phyloP scores from a whole-genome alignment of 208 protist species.

The Leishmania amazonensis region DNA sequence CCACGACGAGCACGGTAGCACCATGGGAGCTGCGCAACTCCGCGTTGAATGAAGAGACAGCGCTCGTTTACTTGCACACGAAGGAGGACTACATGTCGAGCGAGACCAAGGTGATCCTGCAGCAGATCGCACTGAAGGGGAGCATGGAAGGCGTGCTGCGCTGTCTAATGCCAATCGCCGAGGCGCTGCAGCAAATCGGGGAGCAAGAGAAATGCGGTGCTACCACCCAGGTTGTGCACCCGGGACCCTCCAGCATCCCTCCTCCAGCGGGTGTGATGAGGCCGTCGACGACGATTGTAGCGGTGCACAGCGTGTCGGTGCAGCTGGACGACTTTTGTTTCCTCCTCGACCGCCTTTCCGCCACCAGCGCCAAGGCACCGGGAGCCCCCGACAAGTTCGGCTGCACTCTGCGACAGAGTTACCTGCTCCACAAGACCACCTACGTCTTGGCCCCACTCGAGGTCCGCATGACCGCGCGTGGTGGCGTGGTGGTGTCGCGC shows the following conservation, averaged over 20 bases:
- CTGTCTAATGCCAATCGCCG: slow-evolving; percentile 29
- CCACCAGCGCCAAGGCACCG: slow-evolving; percentile 25
- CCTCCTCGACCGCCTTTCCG: slow-evolving; percentile 31
- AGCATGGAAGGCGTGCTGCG: slow-evolving; percentile 27
- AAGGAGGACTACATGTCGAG: slow-evolving; percentile 12
- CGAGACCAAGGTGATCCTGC: slow-evolving; percentile 20
- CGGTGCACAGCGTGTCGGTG: slow-evolving; percentile 16
- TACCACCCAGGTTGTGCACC: slow-evolving; percentile 2
- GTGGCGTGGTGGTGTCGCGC: slow-evolving; percentile 33
- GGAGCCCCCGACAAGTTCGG: slow-evolving; percentile 24
- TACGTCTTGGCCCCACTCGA: slow-evolving; percentile 37
- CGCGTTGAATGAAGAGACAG: slow-evolving; percentile 11
- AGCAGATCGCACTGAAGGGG: slow-evolving; percentile 17
- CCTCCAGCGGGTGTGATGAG: slow-evolving; percentile 1
- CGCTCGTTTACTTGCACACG: slow-evolving; percentile 26
- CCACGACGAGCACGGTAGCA: slow-evolving; percentile 13
- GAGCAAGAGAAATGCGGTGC: slow-evolving; percentile 16
- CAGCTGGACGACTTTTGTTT: slow-evolving; percentile 25
- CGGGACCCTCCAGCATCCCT: neutral
- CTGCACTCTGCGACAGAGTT: slow-evolving; percentile 39
- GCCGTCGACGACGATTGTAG: slow-evolving; percentile 16
- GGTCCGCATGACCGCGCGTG: slow-evolving; percentile 31
- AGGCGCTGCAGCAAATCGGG: slow-evolving; percentile 29
- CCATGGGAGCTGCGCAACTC: slow-evolving; percentile 19
- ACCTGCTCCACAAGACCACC: slow-evolving; percentile 25